Conservation (phyloP, 2,329 filamentous ascomycete genomes). For the Rhynchosporium secalis region DNA sequence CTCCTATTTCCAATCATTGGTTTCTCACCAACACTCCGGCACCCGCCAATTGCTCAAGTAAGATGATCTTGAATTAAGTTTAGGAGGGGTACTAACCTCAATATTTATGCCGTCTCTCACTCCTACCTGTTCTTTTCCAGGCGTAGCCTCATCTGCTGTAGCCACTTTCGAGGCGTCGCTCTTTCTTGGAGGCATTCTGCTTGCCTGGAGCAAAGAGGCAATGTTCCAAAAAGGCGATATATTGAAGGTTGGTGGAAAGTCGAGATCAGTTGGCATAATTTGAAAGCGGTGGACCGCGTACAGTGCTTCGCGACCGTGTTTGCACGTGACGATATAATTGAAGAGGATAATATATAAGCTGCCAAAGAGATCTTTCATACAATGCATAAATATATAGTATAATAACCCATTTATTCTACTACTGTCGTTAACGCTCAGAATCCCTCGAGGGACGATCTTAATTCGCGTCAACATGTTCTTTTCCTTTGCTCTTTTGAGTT, state of each 20-base stretch:
- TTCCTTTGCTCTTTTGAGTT: no score
- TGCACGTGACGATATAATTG: neutral
- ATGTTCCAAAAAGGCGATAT: neutral
- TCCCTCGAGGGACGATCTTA: no score
- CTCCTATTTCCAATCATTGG: neutral
- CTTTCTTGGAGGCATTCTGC: slow-evolving; percentile 56
- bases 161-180: slow-evolving; percentile 51
- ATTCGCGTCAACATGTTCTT: no score
- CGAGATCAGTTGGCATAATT: neutral
- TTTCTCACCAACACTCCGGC: neutral
- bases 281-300: slow-evolving; percentile 11
- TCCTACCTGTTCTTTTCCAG: slow-evolving; percentile 34
- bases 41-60: neutral
- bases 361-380: no score
- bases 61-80: neutral
- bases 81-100: slow-evolving; percentile 46
- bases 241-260: slow-evolving; percentile 6
- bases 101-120: slow-evolving; percentile 43
- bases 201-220: neutral
- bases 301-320: slow-evolving; percentile 5
- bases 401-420: no score
- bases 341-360: neutral
- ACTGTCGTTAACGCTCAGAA: no score
- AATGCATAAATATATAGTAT: no score
- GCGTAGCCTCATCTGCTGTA: slow-evolving; percentile 45